Evolutionary conservation across 305 asterid genomes (phyloP).

Genomic region (Andrographis paniculata): DNA sequence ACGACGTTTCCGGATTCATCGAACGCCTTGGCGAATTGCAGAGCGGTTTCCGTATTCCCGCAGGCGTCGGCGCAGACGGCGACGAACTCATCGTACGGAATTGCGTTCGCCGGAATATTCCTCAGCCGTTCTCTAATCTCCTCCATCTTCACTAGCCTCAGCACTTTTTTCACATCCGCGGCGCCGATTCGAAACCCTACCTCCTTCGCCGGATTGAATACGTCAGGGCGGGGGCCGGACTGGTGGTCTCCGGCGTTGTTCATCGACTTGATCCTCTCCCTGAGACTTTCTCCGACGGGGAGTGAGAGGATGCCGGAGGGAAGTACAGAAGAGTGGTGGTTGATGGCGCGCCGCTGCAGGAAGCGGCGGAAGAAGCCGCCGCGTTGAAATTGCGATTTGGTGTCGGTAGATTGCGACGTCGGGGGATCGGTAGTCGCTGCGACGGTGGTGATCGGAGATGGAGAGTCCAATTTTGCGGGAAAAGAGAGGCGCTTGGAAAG

Average conservation of each 20-base stretch:
- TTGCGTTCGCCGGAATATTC: slow-evolving; percentile 45
- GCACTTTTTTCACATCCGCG: slow-evolving; percentile 50
- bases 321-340: slow-evolving; percentile 33
- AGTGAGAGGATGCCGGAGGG: slow-evolving; percentile 37
- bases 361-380: slow-evolving; percentile 35
- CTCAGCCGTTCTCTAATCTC: slow-evolving; percentile 33
- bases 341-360: slow-evolving; percentile 35
- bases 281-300: slow-evolving; percentile 59
- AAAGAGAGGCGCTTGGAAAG: too few species aligned
- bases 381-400: too few species aligned
- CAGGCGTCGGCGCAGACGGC: slow-evolving; percentile 41
- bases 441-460: too few species aligned
- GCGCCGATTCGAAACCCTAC: slow-evolving; percentile 23
- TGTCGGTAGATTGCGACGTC: too few species aligned
- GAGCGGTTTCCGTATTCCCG: slow-evolving; percentile 34
- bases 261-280: slow-evolving; percentile 42
- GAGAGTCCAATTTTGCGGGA: too few species aligned
- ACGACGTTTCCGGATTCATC: slow-evolving; percentile 73
- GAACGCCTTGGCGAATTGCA: slow-evolving; percentile 56
- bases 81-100: slow-evolving; percentile 44
- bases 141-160: slow-evolving; percentile 51
- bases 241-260: slow-evolving; percentile 27
- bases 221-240: slow-evolving; percentile 28
- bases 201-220: slow-evolving; percentile 11
- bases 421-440: too few species aligned